Conservation (phyloP, 805 yeast species). For the Metschnikowia noctiluminum region DNA sequence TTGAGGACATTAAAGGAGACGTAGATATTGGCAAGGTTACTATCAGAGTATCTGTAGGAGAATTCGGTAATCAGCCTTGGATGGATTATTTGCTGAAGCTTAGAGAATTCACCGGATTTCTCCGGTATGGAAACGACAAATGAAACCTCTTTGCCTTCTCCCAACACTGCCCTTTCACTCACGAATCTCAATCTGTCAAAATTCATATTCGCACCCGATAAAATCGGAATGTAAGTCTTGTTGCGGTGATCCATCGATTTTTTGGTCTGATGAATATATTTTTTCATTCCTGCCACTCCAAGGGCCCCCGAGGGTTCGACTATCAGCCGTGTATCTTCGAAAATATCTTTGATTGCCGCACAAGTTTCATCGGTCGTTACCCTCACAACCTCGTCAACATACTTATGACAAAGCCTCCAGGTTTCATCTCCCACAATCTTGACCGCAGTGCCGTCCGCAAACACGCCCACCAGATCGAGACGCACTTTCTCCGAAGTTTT, state of each 20-base stretch:
- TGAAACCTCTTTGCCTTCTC: slow-evolving; percentile 96
- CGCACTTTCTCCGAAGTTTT: slow-evolving; percentile 50
- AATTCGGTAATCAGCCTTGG: slow-evolving; percentile 95
- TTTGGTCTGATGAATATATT: slow-evolving; percentile 66
- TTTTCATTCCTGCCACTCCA: slow-evolving; percentile 91
- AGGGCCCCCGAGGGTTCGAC: slow-evolving; percentile 98
- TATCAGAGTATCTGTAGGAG: slow-evolving; percentile 70
- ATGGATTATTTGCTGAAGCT: slow-evolving; percentile 69
- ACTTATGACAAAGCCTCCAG: slow-evolving; percentile 70
- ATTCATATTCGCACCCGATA: slow-evolving; percentile 98
- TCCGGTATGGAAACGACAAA: slow-evolving; percentile 90
- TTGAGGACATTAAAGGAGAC: slow-evolving; percentile 83
- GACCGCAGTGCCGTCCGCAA: slow-evolving; percentile 99
- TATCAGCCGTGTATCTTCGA: slow-evolving; percentile 90
- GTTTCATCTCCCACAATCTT: slow-evolving; percentile 87
- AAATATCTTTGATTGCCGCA: slow-evolving; percentile 96
- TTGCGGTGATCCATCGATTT: slow-evolving; percentile 61
- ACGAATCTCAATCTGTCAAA: slow-evolving; percentile 95
- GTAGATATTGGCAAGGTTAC: slow-evolving; percentile 68
- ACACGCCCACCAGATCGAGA: slow-evolving; percentile 80
- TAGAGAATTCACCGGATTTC: slow-evolving; percentile 82
- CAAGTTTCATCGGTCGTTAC: slow-evolving; percentile 90
- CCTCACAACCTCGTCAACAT: slow-evolving; percentile 83
- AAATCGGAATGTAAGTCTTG: slow-evolving; percentile 74
- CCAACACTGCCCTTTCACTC: slow-evolving; percentile 95